A percentile compares a stretch with the other conserved stretches of the same genome.
These are phyloP conservation scores for Globisporangium spinosum DNA, from an alignment of 352 stramenopile species.

Conservation along the genomic window DNA sequence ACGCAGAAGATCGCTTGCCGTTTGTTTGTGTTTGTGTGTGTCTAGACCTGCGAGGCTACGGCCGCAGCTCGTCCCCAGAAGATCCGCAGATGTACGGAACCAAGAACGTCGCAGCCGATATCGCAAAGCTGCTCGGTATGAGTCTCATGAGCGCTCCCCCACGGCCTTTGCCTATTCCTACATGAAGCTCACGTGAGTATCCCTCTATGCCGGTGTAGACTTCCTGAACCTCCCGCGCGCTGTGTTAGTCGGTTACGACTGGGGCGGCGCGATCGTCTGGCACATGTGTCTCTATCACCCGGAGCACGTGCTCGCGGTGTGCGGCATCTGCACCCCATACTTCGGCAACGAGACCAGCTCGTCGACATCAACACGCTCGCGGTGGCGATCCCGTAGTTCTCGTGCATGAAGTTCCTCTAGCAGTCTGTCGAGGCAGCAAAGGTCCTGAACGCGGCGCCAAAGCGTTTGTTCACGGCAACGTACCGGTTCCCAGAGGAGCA, in stretches of 20 bases:
- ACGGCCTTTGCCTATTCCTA: neutral
- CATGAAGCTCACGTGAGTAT: neutral
- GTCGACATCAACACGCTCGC: conserved; percentile 28
- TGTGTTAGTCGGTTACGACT: conserved; percentile 56
- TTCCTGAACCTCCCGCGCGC: conserved; percentile 38
- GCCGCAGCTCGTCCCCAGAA: conserved; percentile 40
- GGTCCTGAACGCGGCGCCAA: conserved; percentile 27
- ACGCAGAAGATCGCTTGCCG: neutral
- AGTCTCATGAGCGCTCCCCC: neutral
- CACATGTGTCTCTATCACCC: conserved; percentile 52
- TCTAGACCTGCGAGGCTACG: conserved; percentile 43
- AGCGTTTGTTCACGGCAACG: conserved; percentile 32
- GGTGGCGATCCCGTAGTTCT: conserved; percentile 30
- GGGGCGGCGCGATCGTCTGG: conserved; percentile 45
- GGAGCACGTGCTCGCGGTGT: conserved; percentile 43
- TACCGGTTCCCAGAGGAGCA: conserved; percentile 28
- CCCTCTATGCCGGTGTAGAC: conserved; percentile 20
- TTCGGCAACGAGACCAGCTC: conserved; percentile 27
- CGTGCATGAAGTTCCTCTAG: conserved; percentile 36
- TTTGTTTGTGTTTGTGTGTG: too few species aligned
- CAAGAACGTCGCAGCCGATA: conserved; percentile 43
- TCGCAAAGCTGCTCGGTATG: conserved; percentile 34
- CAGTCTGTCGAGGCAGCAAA: conserved; percentile 27
- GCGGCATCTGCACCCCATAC: conserved; percentile 61
- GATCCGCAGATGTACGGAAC: conserved; percentile 32